Evolutionary conservation across 805 yeast species (phyloP).

Genomic region (Candida caryicola): DNA sequence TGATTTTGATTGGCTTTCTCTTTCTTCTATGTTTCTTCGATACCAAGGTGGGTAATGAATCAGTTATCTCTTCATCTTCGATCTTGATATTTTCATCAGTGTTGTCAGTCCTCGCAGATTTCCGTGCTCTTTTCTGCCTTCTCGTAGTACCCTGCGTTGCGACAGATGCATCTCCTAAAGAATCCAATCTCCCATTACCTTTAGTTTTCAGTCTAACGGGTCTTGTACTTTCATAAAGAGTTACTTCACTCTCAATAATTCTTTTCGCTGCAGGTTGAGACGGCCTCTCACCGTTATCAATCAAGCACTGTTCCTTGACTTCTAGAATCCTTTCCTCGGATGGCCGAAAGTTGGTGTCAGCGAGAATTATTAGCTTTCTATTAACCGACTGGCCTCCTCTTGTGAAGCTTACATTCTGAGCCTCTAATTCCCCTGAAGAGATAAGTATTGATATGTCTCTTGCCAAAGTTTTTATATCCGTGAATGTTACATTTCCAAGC

Average conservation of each 20-base stretch:
- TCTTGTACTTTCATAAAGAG: conserved; percentile 13
- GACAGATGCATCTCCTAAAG: conserved; percentile 12
- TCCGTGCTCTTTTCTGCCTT: conserved; percentile 9
- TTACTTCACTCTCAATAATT: conserved; percentile 29
- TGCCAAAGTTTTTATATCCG: conserved; percentile 39
- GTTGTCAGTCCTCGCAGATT: conserved; percentile 2
- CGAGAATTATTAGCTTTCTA: conserved; percentile 31
- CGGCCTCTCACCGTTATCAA: conserved; percentile 22
- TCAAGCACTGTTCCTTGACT: conserved; percentile 22
- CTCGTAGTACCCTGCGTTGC: neutral
- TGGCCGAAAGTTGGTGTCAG: conserved; percentile 27
- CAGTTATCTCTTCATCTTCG: conserved; percentile 1
- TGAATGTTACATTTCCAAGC: conserved; percentile 25
- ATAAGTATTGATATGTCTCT: conserved; percentile 35
- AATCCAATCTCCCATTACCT: conserved; percentile 22
- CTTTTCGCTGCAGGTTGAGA: conserved; percentile 14
- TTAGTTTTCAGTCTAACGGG: conserved; percentile 7
- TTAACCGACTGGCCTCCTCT: conserved; percentile 27
- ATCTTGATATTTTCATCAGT: conserved; percentile 1
- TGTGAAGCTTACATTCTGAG: conserved; percentile 21
- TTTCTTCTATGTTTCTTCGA: conserved; percentile 16
- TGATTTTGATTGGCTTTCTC: conserved; percentile 11
- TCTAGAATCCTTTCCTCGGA: conserved; percentile 26
- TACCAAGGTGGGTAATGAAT: conserved; percentile 10
- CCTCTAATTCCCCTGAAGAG: conserved; percentile 19